Conservation (phyloP, 257 asterid species). For the Penstemon eatonii region DNA sequence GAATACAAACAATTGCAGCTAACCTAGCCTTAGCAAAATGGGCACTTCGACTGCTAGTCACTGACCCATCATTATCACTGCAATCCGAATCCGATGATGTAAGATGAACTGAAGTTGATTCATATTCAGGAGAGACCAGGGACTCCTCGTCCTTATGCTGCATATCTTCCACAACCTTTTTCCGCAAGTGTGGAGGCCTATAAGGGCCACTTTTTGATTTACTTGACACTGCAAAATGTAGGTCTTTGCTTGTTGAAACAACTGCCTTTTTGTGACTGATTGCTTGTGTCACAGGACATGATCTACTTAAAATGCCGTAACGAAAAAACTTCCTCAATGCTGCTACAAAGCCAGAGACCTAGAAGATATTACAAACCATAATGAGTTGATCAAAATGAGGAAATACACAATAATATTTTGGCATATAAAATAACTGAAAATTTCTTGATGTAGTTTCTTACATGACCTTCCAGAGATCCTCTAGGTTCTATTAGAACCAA, state of each 20-base stretch:
- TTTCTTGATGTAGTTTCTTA: constrained; percentile 38
- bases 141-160: constrained; percentile 42
- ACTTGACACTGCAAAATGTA: constrained; percentile 37
- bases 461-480: constrained; percentile 78
- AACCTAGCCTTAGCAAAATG: constrained; percentile 67
- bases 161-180: constrained; percentile 40
- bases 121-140: constrained; percentile 43
- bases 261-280: constrained; percentile 39
- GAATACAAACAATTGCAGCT: constrained; percentile 83
- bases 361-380: constrained; percentile 23
- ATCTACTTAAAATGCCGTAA: constrained; percentile 69
- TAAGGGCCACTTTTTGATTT: constrained; percentile 54
- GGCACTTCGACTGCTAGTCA: constrained; percentile 41
- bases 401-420: constrained; percentile 8
- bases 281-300: constrained; percentile 38
- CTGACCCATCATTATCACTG: constrained; percentile 82
- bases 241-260: constrained; percentile 39
- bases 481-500: constrained; percentile 70
- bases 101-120: constrained; percentile 29
- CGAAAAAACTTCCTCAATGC: constrained; percentile 69
- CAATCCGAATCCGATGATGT: constrained; percentile 87
- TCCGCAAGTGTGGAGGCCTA: constrained; percentile 92
- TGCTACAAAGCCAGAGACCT: constrained; percentile 87
- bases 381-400: constrained; percentile 23
- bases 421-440: constrained; percentile 6